Evolutionary conservation across 2,329 filamentous ascomycete genomes (phyloP), one percentile per base, ranked within the genome.

Genomic region (Aureobasidium lini): DNA sequence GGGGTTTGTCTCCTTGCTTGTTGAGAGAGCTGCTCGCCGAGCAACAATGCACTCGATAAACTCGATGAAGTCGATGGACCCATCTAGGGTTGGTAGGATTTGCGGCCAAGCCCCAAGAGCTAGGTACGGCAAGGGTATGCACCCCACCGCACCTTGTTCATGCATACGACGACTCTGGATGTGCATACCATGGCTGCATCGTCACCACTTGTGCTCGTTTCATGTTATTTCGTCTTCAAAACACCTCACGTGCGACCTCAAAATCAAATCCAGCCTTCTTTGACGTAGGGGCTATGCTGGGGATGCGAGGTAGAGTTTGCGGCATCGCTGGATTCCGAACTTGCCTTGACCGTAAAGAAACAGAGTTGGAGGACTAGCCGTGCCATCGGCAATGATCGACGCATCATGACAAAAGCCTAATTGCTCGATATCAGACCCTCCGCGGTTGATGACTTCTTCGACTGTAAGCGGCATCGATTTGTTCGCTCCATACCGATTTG

Each of bases 331-430:
- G 8, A 8, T 8, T 23, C n/a, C 42, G 42, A 18, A 28, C 52
- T 29, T 40, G 54, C 16, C 32, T 47, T 57, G 28, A 8, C 54
- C 42, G 9, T 29, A 39, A 39, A 29, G 23, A 31, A 56, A 40
- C 49, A 53, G 13, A 53, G 34, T 53, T 53, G 18, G 13, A 8
- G 29, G 9, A 39, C 16, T 44, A 48, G 13, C 43, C 43, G 54
- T 44, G 34, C 18, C 43, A 18, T 54, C 54, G 36, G 42, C 43
- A 48, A 40, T 57, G 54, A 57, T 57, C 54, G 43, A 48, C 54
- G 54, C 54, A 34, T 57, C 54, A 57, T 57, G 43, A 57, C 42
- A 28, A 57, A 57, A 57, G 52, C 32, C 52, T 57, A 57, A 31
- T 10, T 46, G 13, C 10, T 37, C 18, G 40, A 57, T 57, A 57